Evolutionary conservation across 768 basidiomycete species (phyloP).

Genomic region (Pleurotus djamor): DNA sequence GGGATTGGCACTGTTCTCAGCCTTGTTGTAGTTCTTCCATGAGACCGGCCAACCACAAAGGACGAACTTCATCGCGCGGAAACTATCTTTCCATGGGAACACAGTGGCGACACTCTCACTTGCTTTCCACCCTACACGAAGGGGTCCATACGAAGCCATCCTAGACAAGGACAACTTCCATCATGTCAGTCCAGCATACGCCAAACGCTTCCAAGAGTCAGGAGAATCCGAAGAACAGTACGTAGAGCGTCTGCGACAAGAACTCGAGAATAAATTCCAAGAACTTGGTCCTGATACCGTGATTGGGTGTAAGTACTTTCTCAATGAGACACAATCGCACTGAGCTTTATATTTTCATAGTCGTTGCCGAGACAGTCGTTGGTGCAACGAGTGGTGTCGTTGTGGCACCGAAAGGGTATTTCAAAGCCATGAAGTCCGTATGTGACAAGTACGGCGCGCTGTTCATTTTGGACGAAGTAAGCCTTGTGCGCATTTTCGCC

Average conservation of each 20-base stretch:
- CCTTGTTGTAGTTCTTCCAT: conserved; percentile 53
- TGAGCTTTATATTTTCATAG: conserved; percentile 29
- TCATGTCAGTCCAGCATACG: conserved; percentile 87
- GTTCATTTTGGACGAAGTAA: conserved; percentile 85
- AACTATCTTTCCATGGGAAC: conserved; percentile 86
- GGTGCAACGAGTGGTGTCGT: conserved; percentile 83
- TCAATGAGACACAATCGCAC: background rate
- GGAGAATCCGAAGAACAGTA: conserved; percentile 80
- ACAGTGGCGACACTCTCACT: conserved; percentile 70
- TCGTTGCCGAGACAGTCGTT: conserved; percentile 84
- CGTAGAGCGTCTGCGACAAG: conserved; percentile 71
- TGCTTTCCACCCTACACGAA: conserved; percentile 63
- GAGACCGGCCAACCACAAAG: conserved; percentile 71
- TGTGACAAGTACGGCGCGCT: conserved; percentile 76
- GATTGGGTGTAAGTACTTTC: conserved; percentile 60
- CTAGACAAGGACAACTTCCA: conserved; percentile 69
- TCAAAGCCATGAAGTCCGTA: conserved; percentile 81
- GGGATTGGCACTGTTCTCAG: background rate
- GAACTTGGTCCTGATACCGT: conserved; percentile 82
- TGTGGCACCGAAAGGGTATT: conserved; percentile 79
- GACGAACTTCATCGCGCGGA: conserved; percentile 74
- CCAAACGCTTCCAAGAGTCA: conserved; percentile 68
- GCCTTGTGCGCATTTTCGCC: background rate
- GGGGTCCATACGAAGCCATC: conserved; percentile 65
- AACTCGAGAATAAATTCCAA: conserved; percentile 83